phyloP scores from a whole-genome alignment of 2,329 filamentous ascomycete species.

The Aspergillus melleus region DNA sequence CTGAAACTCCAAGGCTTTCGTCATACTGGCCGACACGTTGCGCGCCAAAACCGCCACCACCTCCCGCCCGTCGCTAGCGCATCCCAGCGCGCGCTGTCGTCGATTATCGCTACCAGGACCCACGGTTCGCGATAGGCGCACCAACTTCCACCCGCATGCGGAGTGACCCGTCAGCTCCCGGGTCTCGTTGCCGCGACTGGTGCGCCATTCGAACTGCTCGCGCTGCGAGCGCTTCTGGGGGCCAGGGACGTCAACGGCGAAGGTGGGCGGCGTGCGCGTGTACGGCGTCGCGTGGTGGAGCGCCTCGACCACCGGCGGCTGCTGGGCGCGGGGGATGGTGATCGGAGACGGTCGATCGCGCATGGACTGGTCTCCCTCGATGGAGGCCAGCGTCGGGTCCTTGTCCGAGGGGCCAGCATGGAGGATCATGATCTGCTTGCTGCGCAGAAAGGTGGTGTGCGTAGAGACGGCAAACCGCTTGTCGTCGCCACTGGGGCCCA shows the following conservation, averaged over 20 bases:
- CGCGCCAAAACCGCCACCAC: conserved; percentile 2
- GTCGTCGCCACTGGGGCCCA: not conserved
- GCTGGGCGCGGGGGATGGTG: not conserved
- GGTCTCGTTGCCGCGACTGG: conserved; percentile 3
- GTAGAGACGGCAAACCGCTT: not conserved
- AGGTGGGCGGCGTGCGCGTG: not conserved
- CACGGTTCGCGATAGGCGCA: not conserved
- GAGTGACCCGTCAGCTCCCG: not conserved
- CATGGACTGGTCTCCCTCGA: not conserved
- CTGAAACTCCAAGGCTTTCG: conserved; percentile 1
- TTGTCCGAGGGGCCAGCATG: not conserved
- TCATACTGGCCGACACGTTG: conserved; percentile 5
- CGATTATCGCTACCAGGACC: not conserved
- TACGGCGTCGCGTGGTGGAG: not conserved
- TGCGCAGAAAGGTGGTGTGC: not conserved
- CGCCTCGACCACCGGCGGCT: not conserved
- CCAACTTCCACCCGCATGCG: conserved; percentile 2
- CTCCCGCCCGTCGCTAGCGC: not conserved
- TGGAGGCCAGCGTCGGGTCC: not conserved
- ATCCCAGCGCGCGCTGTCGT: not conserved
- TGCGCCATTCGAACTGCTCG: conserved; percentile 6
- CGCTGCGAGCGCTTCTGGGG: not conserved
- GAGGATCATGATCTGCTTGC: not conserved
- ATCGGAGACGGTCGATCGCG: not conserved
- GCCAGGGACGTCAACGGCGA: not conserved